A percentile compares a stretch with the other conserved stretches of the same genome.
Evolutionary conservation across 2,329 filamentous ascomycete species (phyloP).

Genomic region (Tolypocladium cylindrosporum): DNA sequence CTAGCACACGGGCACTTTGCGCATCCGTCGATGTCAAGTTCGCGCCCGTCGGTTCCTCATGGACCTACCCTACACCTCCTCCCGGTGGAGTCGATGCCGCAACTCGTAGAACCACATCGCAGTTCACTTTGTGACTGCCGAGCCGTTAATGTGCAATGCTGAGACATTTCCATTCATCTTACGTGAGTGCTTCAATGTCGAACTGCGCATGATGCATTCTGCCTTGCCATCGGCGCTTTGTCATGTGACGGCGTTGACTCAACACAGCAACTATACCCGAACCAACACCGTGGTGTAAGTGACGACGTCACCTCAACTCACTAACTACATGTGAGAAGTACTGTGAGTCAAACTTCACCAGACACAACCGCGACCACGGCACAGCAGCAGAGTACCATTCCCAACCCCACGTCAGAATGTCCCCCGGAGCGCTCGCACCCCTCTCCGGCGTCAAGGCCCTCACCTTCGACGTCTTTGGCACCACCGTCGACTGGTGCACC

Average conservation of each 20-base stretch:
- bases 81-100: neutral
- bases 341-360: neutral
- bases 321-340: no score
- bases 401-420: conserved; percentile 12
- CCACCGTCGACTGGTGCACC: conserved; percentile 68
- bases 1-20: neutral
- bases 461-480: conserved; percentile 71
- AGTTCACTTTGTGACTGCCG: neutral
- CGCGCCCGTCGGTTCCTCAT: neutral
- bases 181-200: neutral
- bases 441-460: conserved; percentile 42
- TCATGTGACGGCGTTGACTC: neutral
- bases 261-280: neutral
- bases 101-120: neutral
- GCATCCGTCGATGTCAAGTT: neutral
- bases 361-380: neutral
- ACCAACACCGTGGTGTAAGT: neutral
- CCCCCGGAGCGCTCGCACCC: conserved; percentile 13
- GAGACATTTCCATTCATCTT: neutral
- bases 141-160: neutral
- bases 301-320: neutral
- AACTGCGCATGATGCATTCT: neutral
- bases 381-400: neutral
- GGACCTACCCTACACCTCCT: neutral
- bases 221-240: neutral